Conservation (phyloP, 2,329 filamentous ascomycete species). For the Epichloe hybrida region DNA sequence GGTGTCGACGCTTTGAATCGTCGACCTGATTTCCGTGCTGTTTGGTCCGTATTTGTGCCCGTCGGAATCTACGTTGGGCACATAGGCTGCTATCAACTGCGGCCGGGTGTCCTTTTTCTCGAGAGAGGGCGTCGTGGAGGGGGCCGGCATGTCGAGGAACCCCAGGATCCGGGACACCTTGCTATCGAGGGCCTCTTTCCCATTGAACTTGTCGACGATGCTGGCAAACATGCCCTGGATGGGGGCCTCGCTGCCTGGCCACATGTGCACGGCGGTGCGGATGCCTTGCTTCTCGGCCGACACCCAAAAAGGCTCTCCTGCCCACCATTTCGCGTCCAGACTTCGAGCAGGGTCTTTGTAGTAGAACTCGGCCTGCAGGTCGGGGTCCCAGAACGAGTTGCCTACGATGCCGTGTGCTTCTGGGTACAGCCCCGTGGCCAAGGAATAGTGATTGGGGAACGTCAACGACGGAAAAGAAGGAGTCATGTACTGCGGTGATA, state of each 20-base stretch:
- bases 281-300: constrained; percentile 77
- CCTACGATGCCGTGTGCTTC: constrained; percentile 88
- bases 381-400: constrained; percentile 88
- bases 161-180: constrained; percentile 72
- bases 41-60: constrained; percentile 88
- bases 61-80: constrained; percentile 78
- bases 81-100: constrained; percentile 86
- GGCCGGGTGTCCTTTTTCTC: constrained; percentile 49
- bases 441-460: constrained; percentile 90
- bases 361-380: constrained; percentile 64
- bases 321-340: constrained; percentile 86
- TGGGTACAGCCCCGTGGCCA: constrained; percentile 83
- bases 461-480: constrained; percentile 94
- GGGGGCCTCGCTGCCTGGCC: constrained; percentile 89
- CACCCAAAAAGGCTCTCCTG: constrained; percentile 78
- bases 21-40: constrained; percentile 74
- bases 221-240: constrained; percentile 62
- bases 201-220: constrained; percentile 76
- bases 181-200: constrained; percentile 53
- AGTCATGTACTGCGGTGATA: constrained; percentile 84
- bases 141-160: constrained; percentile 72
- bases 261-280: constrained; percentile 85
- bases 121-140: constrained; percentile 41
- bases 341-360: constrained; percentile 68
- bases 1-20: constrained; percentile 64